Conservation (phyloP, 176 grass and related monocot genomes). For the Eleusine indica region DNA sequence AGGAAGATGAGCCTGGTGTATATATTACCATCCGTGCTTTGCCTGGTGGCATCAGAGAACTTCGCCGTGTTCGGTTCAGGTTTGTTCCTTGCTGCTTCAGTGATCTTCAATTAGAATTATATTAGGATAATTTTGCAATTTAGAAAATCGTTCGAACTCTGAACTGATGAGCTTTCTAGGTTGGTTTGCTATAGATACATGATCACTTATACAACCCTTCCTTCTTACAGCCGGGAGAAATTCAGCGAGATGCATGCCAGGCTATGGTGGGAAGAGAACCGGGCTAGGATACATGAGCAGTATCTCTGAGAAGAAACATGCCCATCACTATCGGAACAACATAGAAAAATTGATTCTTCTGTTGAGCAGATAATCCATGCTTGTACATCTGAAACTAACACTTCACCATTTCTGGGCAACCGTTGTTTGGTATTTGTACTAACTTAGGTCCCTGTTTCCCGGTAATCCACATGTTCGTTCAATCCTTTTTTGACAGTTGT, state of each 20-base stretch:
- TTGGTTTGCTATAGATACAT: too few relatives aligned
- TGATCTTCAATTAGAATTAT: background rate
- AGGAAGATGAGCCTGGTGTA: constrained; percentile 94
- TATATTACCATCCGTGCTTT: constrained; percentile 90
- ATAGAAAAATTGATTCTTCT: background rate
- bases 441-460: constrained; percentile 20
- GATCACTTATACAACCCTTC: background rate
- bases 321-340: background rate
- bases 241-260: constrained; percentile 95
- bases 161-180: background rate
- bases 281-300: constrained; percentile 86
- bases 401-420: background rate
- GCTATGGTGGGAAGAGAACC: constrained; percentile 96
- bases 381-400: constrained; percentile 52
- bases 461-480: constrained; percentile 15
- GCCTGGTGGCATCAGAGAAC: constrained; percentile 84
- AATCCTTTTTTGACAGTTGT: background rate
- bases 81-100: constrained; percentile 24
- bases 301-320: constrained; percentile 63
- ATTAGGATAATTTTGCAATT: background rate
- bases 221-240: constrained; percentile 76
- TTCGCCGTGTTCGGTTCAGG: constrained; percentile 93
- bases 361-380: constrained; percentile 34
- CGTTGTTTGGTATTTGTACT: constrained; percentile 20
- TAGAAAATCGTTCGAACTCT: background rate